Evolutionary conservation across 805 yeast species (phyloP).

Genomic region (Candida germanica): DNA sequence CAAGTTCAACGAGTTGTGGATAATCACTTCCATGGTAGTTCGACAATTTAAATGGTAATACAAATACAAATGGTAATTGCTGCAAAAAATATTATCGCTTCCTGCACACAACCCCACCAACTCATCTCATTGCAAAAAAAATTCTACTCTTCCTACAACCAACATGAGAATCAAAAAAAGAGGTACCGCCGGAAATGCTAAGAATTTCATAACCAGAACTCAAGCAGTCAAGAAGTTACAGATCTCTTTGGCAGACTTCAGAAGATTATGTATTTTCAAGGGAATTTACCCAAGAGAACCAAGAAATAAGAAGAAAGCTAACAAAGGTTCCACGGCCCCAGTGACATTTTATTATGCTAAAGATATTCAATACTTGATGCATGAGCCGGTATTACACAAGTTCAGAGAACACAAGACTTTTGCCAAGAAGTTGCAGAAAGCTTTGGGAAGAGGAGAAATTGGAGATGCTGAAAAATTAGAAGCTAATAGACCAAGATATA

Average conservation of each 20-base stretch:
- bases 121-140: conserved; percentile 10
- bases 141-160: conserved; percentile 4
- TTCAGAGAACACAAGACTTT: conserved; percentile 96
- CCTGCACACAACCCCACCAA: conserved; percentile 1
- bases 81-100: background rate
- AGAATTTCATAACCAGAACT: conserved; percentile 87
- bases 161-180: conserved; percentile 71
- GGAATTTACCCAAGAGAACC: conserved; percentile 98
- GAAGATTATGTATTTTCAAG: conserved; percentile 94
- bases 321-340: conserved; percentile 96
- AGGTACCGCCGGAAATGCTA: conserved; percentile 84
- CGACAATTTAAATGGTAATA: conserved; percentile 12
- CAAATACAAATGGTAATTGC: conserved; percentile 1
- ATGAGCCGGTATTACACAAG: conserved; percentile 87
- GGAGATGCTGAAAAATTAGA: conserved; percentile 85
- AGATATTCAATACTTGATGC: conserved; percentile 91
- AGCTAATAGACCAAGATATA: conserved; percentile 75
- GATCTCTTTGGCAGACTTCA: conserved; percentile 92
- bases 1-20: conserved; percentile 28
- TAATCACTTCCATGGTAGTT: conserved; percentile 19
- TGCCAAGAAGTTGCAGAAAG: conserved; percentile 83
- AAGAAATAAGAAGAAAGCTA: conserved; percentile 91
- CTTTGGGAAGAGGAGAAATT: conserved; percentile 89
- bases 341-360: conserved; percentile 90
- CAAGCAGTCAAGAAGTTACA: conserved; percentile 92